These are phyloP conservation scores for Haplosporangium gracile DNA, from an alignment of 192 early-diverging fungal genomes.

Conservation along the genomic window DNA sequence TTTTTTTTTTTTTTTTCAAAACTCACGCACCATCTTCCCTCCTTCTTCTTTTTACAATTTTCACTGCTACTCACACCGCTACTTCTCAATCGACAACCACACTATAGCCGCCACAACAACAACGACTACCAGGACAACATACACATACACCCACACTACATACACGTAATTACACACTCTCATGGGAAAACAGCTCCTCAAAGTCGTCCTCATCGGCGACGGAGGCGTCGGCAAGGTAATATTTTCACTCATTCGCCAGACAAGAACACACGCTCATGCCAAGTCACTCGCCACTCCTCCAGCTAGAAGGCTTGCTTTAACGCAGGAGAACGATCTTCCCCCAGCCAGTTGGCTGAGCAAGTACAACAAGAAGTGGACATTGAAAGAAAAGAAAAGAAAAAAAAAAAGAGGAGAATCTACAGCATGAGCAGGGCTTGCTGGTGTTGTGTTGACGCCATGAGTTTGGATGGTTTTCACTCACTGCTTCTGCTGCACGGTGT, in stretches of 20 bases:
- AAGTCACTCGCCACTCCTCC: too few species aligned
- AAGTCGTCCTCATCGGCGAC: conserved; percentile 67
- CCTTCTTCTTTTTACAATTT: too few species aligned
- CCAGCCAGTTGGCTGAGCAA: too few species aligned
- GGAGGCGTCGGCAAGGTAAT: conserved; percentile 70
- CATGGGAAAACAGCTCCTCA: conserved; percentile 67
- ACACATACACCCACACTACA: background rate
- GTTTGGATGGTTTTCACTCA: too few species aligned
- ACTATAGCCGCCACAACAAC: background rate
- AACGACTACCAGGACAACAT: background rate
- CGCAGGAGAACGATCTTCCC: too few species aligned
- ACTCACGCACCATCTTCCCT: background rate
- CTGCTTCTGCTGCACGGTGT: conserved; percentile 15
- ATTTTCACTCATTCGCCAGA: background rate
- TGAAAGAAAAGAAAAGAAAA: too few species aligned
- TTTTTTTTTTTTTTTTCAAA: background rate
- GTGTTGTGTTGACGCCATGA: too few species aligned
- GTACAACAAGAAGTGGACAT: too few species aligned
- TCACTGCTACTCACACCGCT: background rate
- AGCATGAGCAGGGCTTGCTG: too few species aligned
- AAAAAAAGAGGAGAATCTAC: too few species aligned
- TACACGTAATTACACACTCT: background rate
- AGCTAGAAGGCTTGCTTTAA: too few species aligned
- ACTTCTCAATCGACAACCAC: background rate
- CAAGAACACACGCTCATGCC: too few species aligned